These are phyloP conservation scores for Epichloe brachyelytri DNA, from an alignment of 2,329 filamentous ascomycete species.

Conservation along the genomic window DNA sequence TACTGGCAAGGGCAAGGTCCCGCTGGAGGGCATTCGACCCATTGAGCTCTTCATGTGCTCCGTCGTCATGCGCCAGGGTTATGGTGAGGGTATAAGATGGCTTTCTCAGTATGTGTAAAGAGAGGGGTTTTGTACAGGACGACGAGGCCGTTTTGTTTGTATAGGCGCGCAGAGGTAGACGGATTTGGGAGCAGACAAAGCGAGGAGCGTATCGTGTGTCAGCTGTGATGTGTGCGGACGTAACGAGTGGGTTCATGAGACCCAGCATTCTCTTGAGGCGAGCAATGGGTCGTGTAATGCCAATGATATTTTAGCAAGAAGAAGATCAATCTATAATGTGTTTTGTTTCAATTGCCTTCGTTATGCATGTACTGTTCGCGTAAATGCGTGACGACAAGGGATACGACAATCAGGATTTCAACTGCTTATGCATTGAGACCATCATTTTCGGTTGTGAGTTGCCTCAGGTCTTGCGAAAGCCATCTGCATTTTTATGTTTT, in stretches of 20 bases:
- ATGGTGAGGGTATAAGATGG: constrained; percentile 86
- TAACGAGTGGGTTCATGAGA: constrained; percentile 13
- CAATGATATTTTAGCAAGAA: constrained; percentile 5
- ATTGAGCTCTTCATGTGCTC: constrained; percentile 99
- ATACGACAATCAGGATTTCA: no score
- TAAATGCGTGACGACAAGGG: background rate
- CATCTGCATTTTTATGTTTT: no score
- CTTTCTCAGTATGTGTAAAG: constrained; percentile 77
- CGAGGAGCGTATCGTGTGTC: background rate
- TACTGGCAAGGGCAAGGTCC: constrained; percentile 89
- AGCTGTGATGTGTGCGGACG: background rate
- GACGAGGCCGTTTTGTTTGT: background rate
- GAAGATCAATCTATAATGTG: background rate
- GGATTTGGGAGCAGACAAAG: background rate
- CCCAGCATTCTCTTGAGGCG: constrained; percentile 23
- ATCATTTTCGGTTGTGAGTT: no score
- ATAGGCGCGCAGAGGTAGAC: background rate
- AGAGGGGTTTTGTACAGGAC: background rate
- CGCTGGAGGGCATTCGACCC: constrained; percentile 79
- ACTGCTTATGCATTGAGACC: no score
- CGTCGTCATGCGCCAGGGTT: constrained; percentile 94
- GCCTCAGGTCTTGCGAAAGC: no score
- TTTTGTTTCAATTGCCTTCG: background rate
- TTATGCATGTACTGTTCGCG: background rate
- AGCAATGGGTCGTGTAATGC: constrained; percentile 22